Conservation (phyloP, 306 rosid species). For the Amphicarpaea edgeworthii region DNA sequence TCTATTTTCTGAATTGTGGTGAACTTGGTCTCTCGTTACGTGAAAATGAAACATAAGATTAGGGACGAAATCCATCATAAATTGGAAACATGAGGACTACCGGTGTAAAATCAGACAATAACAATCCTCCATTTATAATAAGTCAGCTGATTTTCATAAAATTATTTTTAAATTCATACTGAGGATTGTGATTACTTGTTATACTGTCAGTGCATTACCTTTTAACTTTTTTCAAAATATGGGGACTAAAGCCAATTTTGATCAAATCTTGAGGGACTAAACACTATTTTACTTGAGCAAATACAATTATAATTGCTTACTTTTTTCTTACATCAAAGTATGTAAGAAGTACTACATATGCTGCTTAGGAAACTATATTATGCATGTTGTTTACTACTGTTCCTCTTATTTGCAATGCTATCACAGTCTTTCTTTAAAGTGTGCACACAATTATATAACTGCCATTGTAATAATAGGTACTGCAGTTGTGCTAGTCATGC, state of each 20-base stretch:
- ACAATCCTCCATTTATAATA: too few relatives aligned
- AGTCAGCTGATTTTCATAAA: too few relatives aligned
- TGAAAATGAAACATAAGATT: too few relatives aligned
- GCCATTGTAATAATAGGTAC: conserved; percentile 67
- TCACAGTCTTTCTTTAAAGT: not conserved
- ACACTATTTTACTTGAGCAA: too few relatives aligned
- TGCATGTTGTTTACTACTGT: conserved; percentile 23
- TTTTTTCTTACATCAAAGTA: not conserved
- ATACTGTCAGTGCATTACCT: too few relatives aligned
- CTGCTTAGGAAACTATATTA: conserved; percentile 2
- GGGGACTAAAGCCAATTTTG: not conserved
- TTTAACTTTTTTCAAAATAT: not conserved
- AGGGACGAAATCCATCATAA: not conserved
- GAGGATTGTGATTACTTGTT: too few relatives aligned
- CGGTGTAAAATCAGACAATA: too few relatives aligned
- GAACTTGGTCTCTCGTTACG: not conserved
- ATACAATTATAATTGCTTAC: too few relatives aligned
- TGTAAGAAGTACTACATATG: too few relatives aligned
- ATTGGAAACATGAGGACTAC: not conserved
- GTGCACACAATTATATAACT: conserved; percentile 6
- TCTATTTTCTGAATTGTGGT: not conserved
- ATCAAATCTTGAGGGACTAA: not conserved
- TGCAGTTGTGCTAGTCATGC: conserved; percentile 86
- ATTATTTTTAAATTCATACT: too few relatives aligned
- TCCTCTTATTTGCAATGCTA: conserved; percentile 5